Evolutionary conservation across 495 filamentous ascomycete species (phyloP), one percentile per base, ranked within the genome.

Genomic region (Collariella sp.): DNA sequence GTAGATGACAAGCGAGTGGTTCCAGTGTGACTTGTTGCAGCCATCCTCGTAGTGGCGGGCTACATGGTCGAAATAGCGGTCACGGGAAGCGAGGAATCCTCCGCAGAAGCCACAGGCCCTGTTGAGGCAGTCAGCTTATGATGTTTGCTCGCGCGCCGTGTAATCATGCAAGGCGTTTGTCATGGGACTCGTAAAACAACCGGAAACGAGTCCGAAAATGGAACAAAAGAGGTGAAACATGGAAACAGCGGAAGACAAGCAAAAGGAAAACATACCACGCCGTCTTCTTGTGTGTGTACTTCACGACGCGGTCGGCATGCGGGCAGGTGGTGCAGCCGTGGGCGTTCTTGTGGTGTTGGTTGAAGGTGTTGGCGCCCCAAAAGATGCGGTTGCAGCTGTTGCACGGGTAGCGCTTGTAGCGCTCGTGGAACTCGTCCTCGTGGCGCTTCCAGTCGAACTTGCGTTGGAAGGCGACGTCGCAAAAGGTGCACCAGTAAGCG

Each of bases 391-490:
- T 74, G 62, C 74, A 77, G 60, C 62, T 62, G 10, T 71, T 70
- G 52, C 74, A 77, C 7, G 74, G 74, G 50, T 77, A 77, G 46
- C 72, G 71, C 53, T 72, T 71, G 54, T 72, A 73, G 35, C 74
- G 71, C 58, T 77, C 74, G 68, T 77, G 74, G 54, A 77, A 74
- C 58, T 76, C 73, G 58, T 77, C 74, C 49, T 76, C 73, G 62
- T 77, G 74, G 13, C 73, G 60, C 67, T 76, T 77, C 74, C 74
- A 77, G 63, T 76, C 74, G 53, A 75, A 75, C 60, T 77, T 77
- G 51, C 73, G 66, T 59, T 76, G 74, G 45, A 77, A 75, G 16
- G 66, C 74, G 51, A 73, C 73, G 42, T 75, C 70, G 59, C 74
- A 77, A 45, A 72, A 76, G 34, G 72, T 77, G 62, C 74, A 77